These are phyloP conservation scores for Venturia asperata DNA, from an alignment of 2,329 filamentous ascomycete species.

Conservation along the genomic window DNA sequence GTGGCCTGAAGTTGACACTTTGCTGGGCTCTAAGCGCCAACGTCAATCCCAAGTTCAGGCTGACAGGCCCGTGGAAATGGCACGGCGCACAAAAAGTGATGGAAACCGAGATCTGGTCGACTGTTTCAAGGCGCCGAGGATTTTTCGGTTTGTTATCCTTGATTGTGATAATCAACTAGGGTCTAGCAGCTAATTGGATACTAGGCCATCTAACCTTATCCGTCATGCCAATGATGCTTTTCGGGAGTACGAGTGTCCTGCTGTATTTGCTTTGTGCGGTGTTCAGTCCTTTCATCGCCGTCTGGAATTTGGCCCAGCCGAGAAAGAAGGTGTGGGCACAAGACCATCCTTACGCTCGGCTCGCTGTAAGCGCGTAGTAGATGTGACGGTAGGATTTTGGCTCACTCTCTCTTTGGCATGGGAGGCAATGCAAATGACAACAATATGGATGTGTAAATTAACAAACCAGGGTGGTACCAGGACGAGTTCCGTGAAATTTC, in stretches of 20 bases:
- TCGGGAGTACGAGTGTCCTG: constrained; percentile 2
- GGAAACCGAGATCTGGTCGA: constrained; percentile 16
- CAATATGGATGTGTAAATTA: neutral
- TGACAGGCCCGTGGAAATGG: constrained; percentile 14
- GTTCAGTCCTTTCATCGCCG: constrained; percentile 1
- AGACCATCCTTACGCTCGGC: neutral
- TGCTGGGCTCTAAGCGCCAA: constrained; percentile 15
- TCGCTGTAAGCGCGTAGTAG: neutral
- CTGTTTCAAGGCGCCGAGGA: constrained; percentile 4
- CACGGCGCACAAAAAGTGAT: constrained; percentile 11
- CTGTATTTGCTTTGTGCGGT: constrained; percentile 5
- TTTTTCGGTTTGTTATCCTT: constrained; percentile 11
- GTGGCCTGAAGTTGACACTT: neutral
- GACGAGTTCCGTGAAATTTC: neutral
- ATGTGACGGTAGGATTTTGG: neutral
- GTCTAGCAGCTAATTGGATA: neutral
- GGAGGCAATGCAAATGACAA: neutral
- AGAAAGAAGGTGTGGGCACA: neutral
- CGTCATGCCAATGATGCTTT: constrained; percentile 9
- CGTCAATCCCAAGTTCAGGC: constrained; percentile 14
- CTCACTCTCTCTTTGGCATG: neutral
- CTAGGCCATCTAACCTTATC: constrained; percentile 14
- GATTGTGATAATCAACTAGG: neutral
- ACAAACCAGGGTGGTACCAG: neutral
- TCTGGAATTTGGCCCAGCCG: neutral